Conservation (phyloP, 1,139 yeast species). For the Suhomyces anneliseae region DNA sequence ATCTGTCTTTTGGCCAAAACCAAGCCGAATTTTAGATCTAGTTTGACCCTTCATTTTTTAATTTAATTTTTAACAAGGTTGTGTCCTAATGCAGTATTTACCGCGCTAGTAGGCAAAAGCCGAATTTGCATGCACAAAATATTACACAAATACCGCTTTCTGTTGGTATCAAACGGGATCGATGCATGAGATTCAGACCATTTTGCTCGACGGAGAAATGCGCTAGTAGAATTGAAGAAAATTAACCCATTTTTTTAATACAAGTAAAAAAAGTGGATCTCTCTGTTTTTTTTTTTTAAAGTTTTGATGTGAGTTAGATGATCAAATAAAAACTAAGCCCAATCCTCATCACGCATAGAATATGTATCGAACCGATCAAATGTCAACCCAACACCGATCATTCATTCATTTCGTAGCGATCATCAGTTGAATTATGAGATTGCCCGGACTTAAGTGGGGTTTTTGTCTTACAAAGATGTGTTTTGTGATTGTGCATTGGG, state of each 20-base stretch:
- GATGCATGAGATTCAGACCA: background rate
- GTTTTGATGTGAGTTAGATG: too few species aligned
- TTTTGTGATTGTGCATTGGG: background rate
- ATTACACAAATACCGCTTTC: background rate
- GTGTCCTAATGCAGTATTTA: too few species aligned
- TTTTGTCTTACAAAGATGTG: background rate
- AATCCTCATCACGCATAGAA: too few species aligned
- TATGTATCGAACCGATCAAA: background rate
- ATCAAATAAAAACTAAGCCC: too few species aligned
- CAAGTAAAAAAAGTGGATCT: background rate
- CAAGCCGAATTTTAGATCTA: too few species aligned
- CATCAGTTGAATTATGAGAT: background rate
- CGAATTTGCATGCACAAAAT: background rate
- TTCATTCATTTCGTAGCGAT: background rate
- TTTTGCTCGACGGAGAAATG: background rate
- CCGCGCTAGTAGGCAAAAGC: background rate
- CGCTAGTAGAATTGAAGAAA: background rate
- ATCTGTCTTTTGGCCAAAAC: too few species aligned
- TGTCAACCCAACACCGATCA: background rate
- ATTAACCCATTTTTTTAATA: too few species aligned
- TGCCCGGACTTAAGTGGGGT: background rate
- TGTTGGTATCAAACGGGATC: background rate
- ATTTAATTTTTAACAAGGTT: too few species aligned
- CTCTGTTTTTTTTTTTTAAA: background rate
- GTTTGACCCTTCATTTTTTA: too few species aligned